These are phyloP conservation scores for Podospora appendiculata DNA, from an alignment of 495 filamentous ascomycete genomes.

Conservation along the genomic window DNA sequence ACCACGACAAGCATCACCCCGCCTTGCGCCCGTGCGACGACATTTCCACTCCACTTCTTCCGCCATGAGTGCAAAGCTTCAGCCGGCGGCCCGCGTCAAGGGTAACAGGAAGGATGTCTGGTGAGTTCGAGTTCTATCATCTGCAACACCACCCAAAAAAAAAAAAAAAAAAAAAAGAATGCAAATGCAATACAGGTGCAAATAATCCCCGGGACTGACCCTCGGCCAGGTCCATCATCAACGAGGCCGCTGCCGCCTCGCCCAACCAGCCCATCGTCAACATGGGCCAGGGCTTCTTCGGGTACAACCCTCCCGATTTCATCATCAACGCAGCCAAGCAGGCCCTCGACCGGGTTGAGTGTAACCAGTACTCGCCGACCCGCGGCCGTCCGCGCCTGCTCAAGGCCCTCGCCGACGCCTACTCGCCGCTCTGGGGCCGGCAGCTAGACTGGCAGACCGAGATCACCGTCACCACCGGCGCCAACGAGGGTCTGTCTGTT, in stretches of 20 bases:
- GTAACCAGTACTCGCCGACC: constrained; percentile 97
- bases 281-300: constrained; percentile 97
- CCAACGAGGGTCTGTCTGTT: constrained; percentile 66
- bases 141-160: neutral
- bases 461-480: constrained; percentile 90
- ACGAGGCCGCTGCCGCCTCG: constrained; percentile 77
- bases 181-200: neutral
- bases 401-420: constrained; percentile 85
- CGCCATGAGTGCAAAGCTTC: constrained; percentile 33
- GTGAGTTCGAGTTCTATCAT: constrained; percentile 43
- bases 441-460: constrained; percentile 81
- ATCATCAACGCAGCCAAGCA: constrained; percentile 85
- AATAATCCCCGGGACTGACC: neutral
- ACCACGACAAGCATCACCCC: no score
- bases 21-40: neutral
- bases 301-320: constrained; percentile 92
- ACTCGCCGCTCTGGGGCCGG: constrained; percentile 75
- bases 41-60: constrained; percentile 11
- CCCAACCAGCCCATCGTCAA: constrained; percentile 88
- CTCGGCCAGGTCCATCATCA: constrained; percentile 74
- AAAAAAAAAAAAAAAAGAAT: neutral
- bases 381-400: constrained; percentile 84
- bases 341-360: constrained; percentile 86
- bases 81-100: constrained; percentile 72
- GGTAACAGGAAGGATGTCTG: constrained; percentile 89